Conservation (phyloP, 2,329 filamentous ascomycete genomes). For the Colletotrichum sojae region DNA sequence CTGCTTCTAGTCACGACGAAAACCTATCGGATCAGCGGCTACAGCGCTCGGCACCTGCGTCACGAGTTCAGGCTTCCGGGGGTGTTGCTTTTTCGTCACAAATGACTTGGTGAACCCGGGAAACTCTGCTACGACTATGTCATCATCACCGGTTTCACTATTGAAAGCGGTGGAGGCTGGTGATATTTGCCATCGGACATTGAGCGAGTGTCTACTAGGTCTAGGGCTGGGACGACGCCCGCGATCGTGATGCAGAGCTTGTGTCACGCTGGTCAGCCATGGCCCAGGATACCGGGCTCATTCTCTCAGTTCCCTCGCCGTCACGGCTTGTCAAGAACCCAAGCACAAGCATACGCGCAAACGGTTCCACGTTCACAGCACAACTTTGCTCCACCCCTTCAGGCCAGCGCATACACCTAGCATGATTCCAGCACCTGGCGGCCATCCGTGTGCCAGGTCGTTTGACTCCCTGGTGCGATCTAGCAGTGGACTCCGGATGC, state of each 20-base stretch:
- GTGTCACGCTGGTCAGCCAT: no score
- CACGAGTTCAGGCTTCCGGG: background rate
- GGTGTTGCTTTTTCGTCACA: slow-evolving; percentile 19
- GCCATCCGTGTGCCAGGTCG: background rate
- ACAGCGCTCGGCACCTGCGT: slow-evolving; percentile 5
- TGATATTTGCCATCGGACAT: background rate
- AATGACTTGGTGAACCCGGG: background rate
- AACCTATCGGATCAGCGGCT: background rate
- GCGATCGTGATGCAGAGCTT: background rate
- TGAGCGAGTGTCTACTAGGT: background rate
- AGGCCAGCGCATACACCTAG: background rate
- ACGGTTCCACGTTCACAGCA: no score
- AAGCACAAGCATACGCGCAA: no score
- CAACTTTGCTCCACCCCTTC: no score
- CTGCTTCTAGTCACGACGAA: slow-evolving; percentile 1
- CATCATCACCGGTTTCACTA: slow-evolving; percentile 4
- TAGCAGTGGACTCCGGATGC: slow-evolving; percentile 2
- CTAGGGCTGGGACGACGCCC: background rate
- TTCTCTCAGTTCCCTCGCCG: no score
- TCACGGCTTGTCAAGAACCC: no score
- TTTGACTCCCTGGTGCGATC: slow-evolving; percentile 1
- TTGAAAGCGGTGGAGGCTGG: background rate
- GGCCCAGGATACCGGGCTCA: no score
- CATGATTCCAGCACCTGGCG: background rate
- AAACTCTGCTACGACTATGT: background rate